Percentiles rank a stretch among this genome's conserved stretches.
Evolutionary conservation across 306 rosid genomes (phyloP).

Genomic region (Geum urbanum): DNA sequence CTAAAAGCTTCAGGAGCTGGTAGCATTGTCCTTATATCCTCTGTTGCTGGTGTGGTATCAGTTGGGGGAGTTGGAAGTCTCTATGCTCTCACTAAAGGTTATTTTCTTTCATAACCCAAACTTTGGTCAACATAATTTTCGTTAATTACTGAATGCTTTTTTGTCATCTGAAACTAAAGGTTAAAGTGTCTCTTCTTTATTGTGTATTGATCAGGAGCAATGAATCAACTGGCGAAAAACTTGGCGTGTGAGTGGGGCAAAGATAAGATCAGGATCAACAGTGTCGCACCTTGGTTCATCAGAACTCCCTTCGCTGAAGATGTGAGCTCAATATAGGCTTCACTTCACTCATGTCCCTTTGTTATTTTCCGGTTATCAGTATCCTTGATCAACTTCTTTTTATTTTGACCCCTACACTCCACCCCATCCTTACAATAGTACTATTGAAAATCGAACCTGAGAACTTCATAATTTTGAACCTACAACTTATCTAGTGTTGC

Average conservation of each 20-base stretch:
- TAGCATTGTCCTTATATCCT: constrained; percentile 24
- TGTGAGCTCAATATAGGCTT: constrained; percentile 1
- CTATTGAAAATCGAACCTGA: too few species aligned
- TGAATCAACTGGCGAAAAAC: constrained; percentile 42
- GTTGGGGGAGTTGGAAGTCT: neutral
- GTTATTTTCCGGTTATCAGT: neutral
- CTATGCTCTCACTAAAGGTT: constrained; percentile 39
- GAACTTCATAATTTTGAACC: too few species aligned
- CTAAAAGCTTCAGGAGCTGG: constrained; percentile 36
- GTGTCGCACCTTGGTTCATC: constrained; percentile 47
- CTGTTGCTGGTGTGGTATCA: constrained; percentile 19
- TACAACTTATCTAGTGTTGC: too few species aligned
- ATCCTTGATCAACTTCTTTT: too few species aligned
- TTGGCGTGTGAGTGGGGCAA: constrained; percentile 66
- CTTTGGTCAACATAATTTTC: too few species aligned
- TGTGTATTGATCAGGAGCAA: constrained; percentile 22
- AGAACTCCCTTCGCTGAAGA: constrained; percentile 29
- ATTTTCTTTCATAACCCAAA: neutral
- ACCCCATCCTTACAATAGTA: too few species aligned
- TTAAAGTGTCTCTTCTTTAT: neutral
- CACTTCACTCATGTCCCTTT: constrained; percentile 3
- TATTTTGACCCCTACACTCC: too few species aligned
- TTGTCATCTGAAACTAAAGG: neutral
- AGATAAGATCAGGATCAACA: constrained; percentile 52
- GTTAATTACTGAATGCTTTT: too few species aligned